Evolutionary conservation across 1,284 basidiomycete genomes (phyloP).

Genomic region (Abortiporus biennis): DNA sequence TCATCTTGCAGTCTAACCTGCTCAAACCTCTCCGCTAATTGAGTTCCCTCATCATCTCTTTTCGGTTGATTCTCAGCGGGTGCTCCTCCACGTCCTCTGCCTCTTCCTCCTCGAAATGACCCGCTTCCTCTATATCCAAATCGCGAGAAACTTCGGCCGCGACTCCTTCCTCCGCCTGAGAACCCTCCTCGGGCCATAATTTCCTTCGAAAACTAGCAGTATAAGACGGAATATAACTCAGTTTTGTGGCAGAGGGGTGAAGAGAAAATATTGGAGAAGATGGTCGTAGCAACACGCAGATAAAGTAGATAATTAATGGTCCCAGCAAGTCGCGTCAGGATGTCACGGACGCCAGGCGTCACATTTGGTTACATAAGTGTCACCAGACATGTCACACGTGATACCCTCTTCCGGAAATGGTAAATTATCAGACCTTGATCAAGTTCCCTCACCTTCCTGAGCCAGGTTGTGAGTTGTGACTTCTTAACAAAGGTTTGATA

Average conservation of each 20-base stretch:
- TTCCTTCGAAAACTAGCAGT: too few relatives aligned
- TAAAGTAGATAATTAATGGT: too few relatives aligned
- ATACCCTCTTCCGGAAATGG: too few relatives aligned
- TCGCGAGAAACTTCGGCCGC: conserved; percentile 20
- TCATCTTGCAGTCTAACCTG: conserved; percentile 73
- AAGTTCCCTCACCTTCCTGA: too few relatives aligned
- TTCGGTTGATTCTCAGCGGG: conserved; percentile 37
- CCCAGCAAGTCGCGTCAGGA: background rate
- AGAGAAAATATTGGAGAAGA: too few relatives aligned
- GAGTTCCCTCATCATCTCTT: conserved; percentile 84
- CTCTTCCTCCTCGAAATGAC: conserved; percentile 36
- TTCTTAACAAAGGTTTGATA: too few relatives aligned
- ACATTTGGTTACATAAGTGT: background rate
- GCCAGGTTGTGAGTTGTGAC: too few relatives aligned
- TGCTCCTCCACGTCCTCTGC: conserved; percentile 47
- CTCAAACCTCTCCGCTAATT: conserved; percentile 80
- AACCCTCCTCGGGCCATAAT: conserved; percentile 24
- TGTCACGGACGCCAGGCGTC: conserved; percentile 8
- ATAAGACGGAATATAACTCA: background rate
- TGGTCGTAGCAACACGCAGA: too few relatives aligned
- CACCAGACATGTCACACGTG: too few relatives aligned
- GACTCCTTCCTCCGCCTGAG: conserved; percentile 11
- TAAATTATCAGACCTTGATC: too few relatives aligned
- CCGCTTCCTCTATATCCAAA: conserved; percentile 30
- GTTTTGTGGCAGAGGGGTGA: background rate